Evolutionary conservation across 805 yeast genomes (phyloP).

Genomic region (Ogataea methylovora): DNA sequence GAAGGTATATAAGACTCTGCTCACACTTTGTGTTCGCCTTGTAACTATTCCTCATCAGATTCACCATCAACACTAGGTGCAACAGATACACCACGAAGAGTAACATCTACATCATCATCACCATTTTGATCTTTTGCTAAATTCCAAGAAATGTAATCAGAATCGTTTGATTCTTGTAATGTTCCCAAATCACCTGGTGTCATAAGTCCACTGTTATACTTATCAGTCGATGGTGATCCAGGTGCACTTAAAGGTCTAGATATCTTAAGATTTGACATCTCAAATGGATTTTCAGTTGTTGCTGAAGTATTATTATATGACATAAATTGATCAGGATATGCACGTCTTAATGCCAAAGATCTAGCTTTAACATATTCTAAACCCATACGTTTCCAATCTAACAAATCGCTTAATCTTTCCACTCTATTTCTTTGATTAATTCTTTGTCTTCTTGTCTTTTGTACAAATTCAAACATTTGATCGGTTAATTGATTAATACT

Average conservation of each 20-base stretch:
- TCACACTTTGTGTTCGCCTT: too few species aligned
- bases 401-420: slow-evolving; percentile 83
- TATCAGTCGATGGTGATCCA: slow-evolving; percentile 86
- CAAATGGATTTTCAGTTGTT: slow-evolving; percentile 24
- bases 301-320: slow-evolving; percentile 23
- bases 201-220: slow-evolving; percentile 53
- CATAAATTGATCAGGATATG: slow-evolving; percentile 80
- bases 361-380: slow-evolving; percentile 93
- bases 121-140: slow-evolving; percentile 34
- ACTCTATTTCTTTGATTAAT: slow-evolving; percentile 97
- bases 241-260: slow-evolving; percentile 95
- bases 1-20: too few species aligned
- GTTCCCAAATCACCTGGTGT: slow-evolving; percentile 99
- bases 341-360: slow-evolving; percentile 83
- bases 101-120: slow-evolving; percentile 25
- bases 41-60: slow-evolving; percentile 8
- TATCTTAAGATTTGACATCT: slow-evolving; percentile 50
- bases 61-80: slow-evolving; percentile 28
- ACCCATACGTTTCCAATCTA: slow-evolving; percentile 99
- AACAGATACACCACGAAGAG: slow-evolving; percentile 28
- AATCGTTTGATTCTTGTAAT: slow-evolving; percentile 81
- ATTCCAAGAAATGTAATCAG: slow-evolving; percentile 65
- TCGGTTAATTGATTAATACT: slow-evolving; percentile 84
- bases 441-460: slow-evolving; percentile 91
- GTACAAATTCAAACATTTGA: slow-evolving; percentile 82